phyloP scores from a whole-genome alignment of 1,284 basidiomycete species.

The Mrakiaceae sp. region DNA sequence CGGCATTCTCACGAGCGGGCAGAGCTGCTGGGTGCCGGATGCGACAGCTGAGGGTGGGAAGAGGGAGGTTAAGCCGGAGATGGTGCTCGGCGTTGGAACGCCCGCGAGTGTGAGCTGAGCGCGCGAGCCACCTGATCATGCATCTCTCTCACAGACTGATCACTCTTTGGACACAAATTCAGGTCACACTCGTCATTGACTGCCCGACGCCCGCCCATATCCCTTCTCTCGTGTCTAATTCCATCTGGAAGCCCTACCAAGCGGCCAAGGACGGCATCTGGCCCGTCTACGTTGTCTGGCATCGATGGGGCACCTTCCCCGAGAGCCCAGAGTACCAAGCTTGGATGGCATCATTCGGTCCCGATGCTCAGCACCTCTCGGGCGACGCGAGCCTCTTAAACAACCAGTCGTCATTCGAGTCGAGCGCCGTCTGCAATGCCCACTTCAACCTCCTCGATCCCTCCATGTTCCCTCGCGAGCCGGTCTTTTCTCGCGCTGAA shows the following conservation, averaged over 20 bases:
- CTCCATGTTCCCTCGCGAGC: slow-evolving; percentile 49
- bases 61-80: slow-evolving; percentile 35
- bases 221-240: slow-evolving; percentile 41
- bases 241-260: slow-evolving; percentile 44
- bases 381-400: slow-evolving; percentile 49
- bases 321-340: slow-evolving; percentile 56
- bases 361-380: slow-evolving; percentile 48
- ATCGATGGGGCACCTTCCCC: slow-evolving; percentile 54
- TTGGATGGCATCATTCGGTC: slow-evolving; percentile 59
- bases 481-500: slow-evolving; percentile 30
- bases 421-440: slow-evolving; percentile 58
- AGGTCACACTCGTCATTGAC: slow-evolving; percentile 27
- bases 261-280: slow-evolving; percentile 30
- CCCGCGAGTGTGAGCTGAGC: slow-evolving; percentile 29
- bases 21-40: slow-evolving; percentile 34
- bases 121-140: not conserved
- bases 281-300: slow-evolving; percentile 51
- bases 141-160: not conserved
- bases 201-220: slow-evolving; percentile 39
- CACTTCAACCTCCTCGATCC: slow-evolving; percentile 60
- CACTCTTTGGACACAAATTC: not conserved
- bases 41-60: slow-evolving; percentile 43
- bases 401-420: slow-evolving; percentile 63
- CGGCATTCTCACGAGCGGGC: slow-evolving; percentile 35
- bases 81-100: slow-evolving; percentile 32